Base-by-base conservation (phyloP, 768 basidiomycete genomes). In the Russula vinacea region DNA sequence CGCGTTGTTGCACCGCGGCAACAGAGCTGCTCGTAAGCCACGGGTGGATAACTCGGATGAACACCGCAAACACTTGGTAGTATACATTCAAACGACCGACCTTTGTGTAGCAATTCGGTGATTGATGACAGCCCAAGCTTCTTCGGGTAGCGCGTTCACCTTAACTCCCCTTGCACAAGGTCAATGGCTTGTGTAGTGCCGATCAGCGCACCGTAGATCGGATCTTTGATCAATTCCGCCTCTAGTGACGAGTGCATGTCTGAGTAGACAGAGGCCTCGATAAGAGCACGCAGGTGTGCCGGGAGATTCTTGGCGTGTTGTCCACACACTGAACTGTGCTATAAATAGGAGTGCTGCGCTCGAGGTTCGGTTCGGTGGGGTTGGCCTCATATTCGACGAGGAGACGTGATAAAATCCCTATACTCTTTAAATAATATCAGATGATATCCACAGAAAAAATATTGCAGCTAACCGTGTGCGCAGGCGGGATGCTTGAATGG, bases 401-500 rank as follows among this genome's bases (percentile, higher is more conserved):
- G 13, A 68, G 65, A 33, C 55, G 65, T n/a, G 93, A 80, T 47
- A 95, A 83, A 58, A 93, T 87, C 11, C 94, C 92, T 61, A 96
- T 92, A 62, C 85, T 59, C 70, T 70, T 47, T n/a, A 22, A 29
- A 32, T 40, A 17, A 32, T 1, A 42, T 63, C 19, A 54, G 19
- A 50, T 44, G 33, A 22, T 4, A 35, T 49, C 7, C 26, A n/a
- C 35, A 16, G 35, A 22, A n/a, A 9, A 35, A 3, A 44, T 2
- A 50, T 22, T 10, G 35, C 24, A 2, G 67, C 79, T 68, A 71
- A 84, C 89, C 2, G 93, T 96, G 68, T 97, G 92, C 2, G 75
- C 70, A 17, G 90, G 91, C 17, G 94, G 94, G 16, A 93, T 76
- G 69, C 88, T 90, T 0, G 92, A 94, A 74, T 95, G 94, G 0